phyloP scores from a whole-genome alignment of 306 rosid species.

The Cucurbita ficifolia region DNA sequence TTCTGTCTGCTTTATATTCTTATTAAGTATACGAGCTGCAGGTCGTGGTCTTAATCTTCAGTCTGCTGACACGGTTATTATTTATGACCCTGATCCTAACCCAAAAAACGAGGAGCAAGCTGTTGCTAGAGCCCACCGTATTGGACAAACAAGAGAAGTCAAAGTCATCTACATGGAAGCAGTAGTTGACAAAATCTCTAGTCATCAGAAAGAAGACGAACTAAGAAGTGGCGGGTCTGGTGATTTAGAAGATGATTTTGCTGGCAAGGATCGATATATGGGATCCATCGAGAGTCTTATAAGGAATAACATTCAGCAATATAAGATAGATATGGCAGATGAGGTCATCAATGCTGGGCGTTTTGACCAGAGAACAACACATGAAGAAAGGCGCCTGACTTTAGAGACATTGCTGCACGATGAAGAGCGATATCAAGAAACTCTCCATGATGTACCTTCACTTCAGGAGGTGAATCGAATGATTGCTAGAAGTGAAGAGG shows the following conservation, averaged over 20 bases:
- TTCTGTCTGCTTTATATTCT: conserved; percentile 84
- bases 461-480: conserved; percentile 91
- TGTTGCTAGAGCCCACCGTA: conserved; percentile 98
- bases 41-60: conserved; percentile 99
- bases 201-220: conserved; percentile 91
- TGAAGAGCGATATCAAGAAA: conserved; percentile 93
- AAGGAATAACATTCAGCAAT: conserved; percentile 87
- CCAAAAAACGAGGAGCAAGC: conserved; percentile 99
- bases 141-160: conserved; percentile 94
- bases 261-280: conserved; percentile 90
- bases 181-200: conserved; percentile 79
- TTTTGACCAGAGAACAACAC: conserved; percentile 96
- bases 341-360: conserved; percentile 99
- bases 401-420: conserved; percentile 89
- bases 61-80: conserved; percentile 94
- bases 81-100: conserved; percentile 96
- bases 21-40: conserved; percentile 97
- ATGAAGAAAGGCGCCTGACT: conserved; percentile 92
- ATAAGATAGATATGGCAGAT: conserved; percentile 98
- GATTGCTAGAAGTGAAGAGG: conserved; percentile 91
- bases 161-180: conserved; percentile 96
- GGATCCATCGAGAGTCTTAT: conserved; percentile 95
- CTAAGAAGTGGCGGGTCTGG: conserved; percentile 61
- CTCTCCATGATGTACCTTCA: conserved; percentile 86
- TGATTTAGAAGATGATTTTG: conserved; percentile 89